Conservation (phyloP, 2,329 filamentous ascomycete species). For the Penicillium oxalicum region DNA sequence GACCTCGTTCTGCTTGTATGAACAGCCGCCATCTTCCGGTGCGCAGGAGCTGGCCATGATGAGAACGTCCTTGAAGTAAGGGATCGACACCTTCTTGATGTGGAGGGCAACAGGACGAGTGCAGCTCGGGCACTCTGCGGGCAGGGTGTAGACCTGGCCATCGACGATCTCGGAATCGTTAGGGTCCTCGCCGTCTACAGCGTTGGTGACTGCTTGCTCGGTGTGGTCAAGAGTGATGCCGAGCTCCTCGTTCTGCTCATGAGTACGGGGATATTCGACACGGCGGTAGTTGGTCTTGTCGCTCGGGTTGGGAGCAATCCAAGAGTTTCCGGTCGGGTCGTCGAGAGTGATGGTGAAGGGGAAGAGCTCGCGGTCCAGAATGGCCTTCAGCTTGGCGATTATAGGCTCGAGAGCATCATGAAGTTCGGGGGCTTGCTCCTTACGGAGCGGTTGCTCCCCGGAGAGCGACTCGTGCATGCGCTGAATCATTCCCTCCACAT, state of each 20-base stretch:
- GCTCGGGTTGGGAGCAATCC: slow-evolving; percentile 76
- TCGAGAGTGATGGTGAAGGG: slow-evolving; percentile 86
- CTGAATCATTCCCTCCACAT: slow-evolving; percentile 79
- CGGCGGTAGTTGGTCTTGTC: slow-evolving; percentile 81
- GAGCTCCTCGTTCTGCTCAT: slow-evolving; percentile 79
- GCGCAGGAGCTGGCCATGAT: slow-evolving; percentile 2
- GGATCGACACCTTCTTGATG: slow-evolving; percentile 89
- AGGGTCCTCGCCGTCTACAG: slow-evolving; percentile 44
- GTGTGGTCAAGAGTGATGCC: slow-evolving; percentile 56
- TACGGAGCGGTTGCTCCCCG: slow-evolving; percentile 74
- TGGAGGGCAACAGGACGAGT: slow-evolving; percentile 79
- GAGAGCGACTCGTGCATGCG: slow-evolving; percentile 76
- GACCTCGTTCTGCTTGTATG: slow-evolving; percentile 92
- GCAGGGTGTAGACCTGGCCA: slow-evolving; percentile 89
- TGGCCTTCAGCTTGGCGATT: slow-evolving; percentile 65
- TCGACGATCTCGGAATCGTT: slow-evolving; percentile 78
- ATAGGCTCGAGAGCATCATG: slow-evolving; percentile 71
- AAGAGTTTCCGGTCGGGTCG: slow-evolving; percentile 92
- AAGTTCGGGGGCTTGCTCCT: slow-evolving; percentile 69
- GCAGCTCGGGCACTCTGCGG: slow-evolving; percentile 86
- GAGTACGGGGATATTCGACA: slow-evolving; percentile 72
- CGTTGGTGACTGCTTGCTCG: slow-evolving; percentile 25
- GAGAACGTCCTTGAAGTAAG: slow-evolving; percentile 87
- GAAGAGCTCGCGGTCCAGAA: slow-evolving; percentile 70
- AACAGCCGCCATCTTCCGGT: slow-evolving; percentile 49